phyloP scores from a whole-genome alignment of 345 rosid genomes.

The Eucalyptus dawsonii region DNA sequence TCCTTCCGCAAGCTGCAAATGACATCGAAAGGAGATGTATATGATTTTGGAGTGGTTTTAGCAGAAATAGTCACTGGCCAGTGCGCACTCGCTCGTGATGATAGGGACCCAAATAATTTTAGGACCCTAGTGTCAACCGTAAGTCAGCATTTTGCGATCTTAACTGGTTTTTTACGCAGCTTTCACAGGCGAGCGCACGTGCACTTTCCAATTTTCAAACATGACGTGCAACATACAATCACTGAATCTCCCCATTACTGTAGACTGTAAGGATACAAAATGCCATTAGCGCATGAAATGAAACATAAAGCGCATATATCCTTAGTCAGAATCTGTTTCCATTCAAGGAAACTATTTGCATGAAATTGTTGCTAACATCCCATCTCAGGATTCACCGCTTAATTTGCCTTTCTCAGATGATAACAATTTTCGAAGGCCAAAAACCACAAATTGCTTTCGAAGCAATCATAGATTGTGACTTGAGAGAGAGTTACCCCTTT shows the following conservation, averaged over 20 bases:
- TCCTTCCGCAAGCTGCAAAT: slow-evolving; percentile 51
- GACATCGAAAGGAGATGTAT: slow-evolving; percentile 48
- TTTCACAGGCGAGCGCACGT: background rate
- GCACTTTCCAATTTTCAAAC: background rate
- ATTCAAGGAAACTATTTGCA: no score
- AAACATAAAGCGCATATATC: no score
- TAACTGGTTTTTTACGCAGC: background rate
- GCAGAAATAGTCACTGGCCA: slow-evolving; percentile 55
- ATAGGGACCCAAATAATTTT: slow-evolving; percentile 22
- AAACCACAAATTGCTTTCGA: slow-evolving; percentile 10
- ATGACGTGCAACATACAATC: background rate
- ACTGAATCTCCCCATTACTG: background rate
- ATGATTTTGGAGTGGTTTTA: slow-evolving; percentile 51
- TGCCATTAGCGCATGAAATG: no score
- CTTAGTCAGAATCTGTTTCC: no score
- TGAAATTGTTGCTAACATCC: no score
- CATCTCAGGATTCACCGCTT: no score
- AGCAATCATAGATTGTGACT: slow-evolving; percentile 25
- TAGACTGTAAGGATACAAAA: no score
- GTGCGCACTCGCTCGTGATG: slow-evolving; percentile 40
- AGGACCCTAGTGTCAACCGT: slow-evolving; percentile 35
- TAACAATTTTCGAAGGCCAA: background rate
- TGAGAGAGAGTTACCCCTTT: slow-evolving; percentile 25
- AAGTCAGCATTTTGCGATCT: background rate
- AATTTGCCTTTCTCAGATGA: no score